phyloP scores from a whole-genome alignment of 2,329 filamentous ascomycete species.

The Aspergillus sp. region DNA sequence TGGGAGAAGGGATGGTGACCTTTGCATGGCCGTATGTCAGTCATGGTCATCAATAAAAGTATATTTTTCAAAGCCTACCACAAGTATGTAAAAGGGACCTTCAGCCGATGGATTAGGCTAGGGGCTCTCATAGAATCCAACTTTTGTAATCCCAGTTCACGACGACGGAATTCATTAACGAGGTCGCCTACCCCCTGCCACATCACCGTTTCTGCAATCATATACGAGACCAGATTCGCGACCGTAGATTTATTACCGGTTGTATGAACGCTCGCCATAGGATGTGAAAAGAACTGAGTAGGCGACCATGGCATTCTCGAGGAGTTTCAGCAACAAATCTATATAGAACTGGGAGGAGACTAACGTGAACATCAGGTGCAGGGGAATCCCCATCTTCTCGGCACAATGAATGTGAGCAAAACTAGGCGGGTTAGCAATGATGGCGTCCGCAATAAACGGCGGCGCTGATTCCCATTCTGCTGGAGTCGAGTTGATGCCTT shows the following conservation, averaged over 20 bases:
- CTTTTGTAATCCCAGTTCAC: constrained; percentile 68
- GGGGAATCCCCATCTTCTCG: constrained; percentile 27
- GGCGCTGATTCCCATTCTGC: too few relatives aligned
- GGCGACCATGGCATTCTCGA: constrained; percentile 80
- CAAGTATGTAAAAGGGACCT: constrained; percentile 81
- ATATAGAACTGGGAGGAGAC: constrained; percentile 22
- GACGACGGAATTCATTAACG: constrained; percentile 43
- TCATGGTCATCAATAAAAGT: constrained; percentile 1
- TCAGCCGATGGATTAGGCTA: constrained; percentile 67
- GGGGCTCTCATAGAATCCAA: constrained; percentile 77
- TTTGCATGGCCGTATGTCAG: constrained; percentile 9
- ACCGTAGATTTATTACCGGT: constrained; percentile 66
- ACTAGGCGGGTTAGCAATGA: constrained; percentile 35
- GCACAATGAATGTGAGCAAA: constrained; percentile 35
- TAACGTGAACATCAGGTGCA: constrained; percentile 68
- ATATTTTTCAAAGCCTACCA: constrained; percentile 45
- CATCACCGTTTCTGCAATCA: constrained; percentile 78
- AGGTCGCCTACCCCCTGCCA: constrained; percentile 87
- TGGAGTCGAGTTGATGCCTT: constrained; percentile 24
- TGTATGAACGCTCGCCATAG: constrained; percentile 72
- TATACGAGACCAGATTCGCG: constrained; percentile 75
- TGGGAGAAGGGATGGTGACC: constrained; percentile 67
- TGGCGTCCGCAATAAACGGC: constrained; percentile 33
- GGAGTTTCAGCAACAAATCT: background rate
- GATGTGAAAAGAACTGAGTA: constrained; percentile 77